Conservation (phyloP, 148 eudicot genomes). For the Silene conica region DNA sequence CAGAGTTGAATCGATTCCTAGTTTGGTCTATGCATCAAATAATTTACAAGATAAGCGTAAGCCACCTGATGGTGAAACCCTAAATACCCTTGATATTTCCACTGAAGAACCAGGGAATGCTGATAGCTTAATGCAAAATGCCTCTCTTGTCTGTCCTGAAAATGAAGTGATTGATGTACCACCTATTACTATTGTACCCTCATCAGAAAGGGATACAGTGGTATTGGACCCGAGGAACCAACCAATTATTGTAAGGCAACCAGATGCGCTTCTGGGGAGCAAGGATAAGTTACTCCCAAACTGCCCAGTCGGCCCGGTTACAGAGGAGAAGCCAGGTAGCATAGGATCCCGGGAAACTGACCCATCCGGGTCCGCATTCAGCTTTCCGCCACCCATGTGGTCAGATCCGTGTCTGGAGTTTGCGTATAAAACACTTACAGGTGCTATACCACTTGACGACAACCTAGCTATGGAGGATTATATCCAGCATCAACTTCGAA, state of each 20-base stretch:
- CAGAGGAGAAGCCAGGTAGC: slow-evolving; percentile 23
- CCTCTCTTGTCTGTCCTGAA: slow-evolving; percentile 19
- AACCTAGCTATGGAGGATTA: slow-evolving; percentile 40
- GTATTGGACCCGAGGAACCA: background rate
- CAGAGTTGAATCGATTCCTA: slow-evolving; percentile 10
- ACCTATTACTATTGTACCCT: slow-evolving; percentile 6
- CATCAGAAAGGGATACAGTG: background rate
- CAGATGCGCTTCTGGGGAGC: background rate
- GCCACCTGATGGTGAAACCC: slow-evolving; percentile 3
- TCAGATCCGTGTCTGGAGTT: slow-evolving; percentile 81
- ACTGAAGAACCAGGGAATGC: background rate
- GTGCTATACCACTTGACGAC: slow-evolving; percentile 64
- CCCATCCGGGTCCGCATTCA: slow-evolving; percentile 24
- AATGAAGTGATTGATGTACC: slow-evolving; percentile 3
- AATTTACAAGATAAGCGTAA: slow-evolving; percentile 5
- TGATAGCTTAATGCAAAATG: background rate
- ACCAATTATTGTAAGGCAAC: slow-evolving; percentile 22
- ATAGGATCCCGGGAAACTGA: slow-evolving; percentile 12
- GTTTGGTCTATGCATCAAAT: slow-evolving; percentile 6
- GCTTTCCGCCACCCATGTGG: slow-evolving; percentile 46
- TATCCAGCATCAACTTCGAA: slow-evolving; percentile 37
- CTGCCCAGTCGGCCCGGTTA: background rate
- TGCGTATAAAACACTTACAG: slow-evolving; percentile 79
- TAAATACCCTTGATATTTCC: slow-evolving; percentile 5
- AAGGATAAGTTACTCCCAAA: slow-evolving; percentile 4